These are phyloP conservation scores for Diutina neorugosa DNA, from an alignment of 1,139 yeast species.

Conservation along the genomic window DNA sequence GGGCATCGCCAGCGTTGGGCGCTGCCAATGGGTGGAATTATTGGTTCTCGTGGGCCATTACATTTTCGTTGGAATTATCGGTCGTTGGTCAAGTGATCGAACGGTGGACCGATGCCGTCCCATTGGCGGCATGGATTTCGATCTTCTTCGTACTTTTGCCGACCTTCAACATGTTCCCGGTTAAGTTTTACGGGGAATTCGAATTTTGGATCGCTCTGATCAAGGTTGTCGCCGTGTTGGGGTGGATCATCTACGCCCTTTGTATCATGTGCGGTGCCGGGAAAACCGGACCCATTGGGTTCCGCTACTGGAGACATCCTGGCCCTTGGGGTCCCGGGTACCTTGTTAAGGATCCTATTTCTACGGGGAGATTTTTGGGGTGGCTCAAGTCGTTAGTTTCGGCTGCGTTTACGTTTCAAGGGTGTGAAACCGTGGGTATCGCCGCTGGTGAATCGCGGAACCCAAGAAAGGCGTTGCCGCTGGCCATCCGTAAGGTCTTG, in stretches of 20 bases:
- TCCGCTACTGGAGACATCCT: not conserved
- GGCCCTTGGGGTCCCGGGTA: constrained; percentile 4
- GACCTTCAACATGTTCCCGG: constrained; percentile 46
- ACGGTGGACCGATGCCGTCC: constrained; percentile 66
- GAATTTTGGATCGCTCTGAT: constrained; percentile 57
- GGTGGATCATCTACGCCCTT: constrained; percentile 57
- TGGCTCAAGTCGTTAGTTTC: not conserved
- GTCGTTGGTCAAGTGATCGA: constrained; percentile 67
- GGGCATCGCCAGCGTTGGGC: constrained; percentile 60
- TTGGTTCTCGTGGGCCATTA: constrained; percentile 82
- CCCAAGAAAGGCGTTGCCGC: not conserved
- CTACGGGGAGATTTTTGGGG: not conserved
- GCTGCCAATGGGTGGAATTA: constrained; percentile 77
- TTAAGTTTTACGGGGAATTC: constrained; percentile 51
- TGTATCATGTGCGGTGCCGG: constrained; percentile 4
- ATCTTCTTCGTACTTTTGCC: constrained; percentile 49
- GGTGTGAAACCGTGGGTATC: constrained; percentile 1
- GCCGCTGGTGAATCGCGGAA: constrained; percentile 1
- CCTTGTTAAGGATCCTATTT: not conserved
- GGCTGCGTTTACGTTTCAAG: constrained; percentile 1
- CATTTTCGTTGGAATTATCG: constrained; percentile 72
- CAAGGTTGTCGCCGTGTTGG: constrained; percentile 59
- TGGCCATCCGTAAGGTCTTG: constrained; percentile 3
- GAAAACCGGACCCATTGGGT: constrained; percentile 4
- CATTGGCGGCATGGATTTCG: constrained; percentile 66